Evolutionary conservation across 2,329 filamentous ascomycete genomes (phyloP), one percentile per base, ranked within the genome.

Genomic region (Peltaster fructicola): DNA sequence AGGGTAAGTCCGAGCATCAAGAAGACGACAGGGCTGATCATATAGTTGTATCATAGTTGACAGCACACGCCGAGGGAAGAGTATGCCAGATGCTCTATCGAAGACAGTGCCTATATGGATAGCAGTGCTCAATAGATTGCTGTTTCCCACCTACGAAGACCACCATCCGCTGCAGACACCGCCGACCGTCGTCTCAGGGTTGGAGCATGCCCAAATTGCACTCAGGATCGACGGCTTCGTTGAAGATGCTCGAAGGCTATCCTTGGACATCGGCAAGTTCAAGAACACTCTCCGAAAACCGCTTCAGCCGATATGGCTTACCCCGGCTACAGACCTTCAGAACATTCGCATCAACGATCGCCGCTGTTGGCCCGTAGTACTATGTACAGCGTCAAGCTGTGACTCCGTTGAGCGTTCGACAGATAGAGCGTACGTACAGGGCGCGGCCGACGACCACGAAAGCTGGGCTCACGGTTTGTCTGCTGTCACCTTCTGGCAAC

Each of bases 31-130:
- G n/a, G n/a, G n/a, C n/a, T n/a, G 14, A 24, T 10, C 8, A 22
- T 26, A 14, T 34, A 72, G 70, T 17, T 71, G 73, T 48, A 73
- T 95, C 30, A 71, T 98, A 29, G 77, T 95, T 20, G 88, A 98
- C 52, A 93, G 82, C 14, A 98, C 88, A 1, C 63, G 88, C 28
- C 65, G 85, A 25, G 88, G 88, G 7, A 95, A 95, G 56, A 67
- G 76, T 68, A 91, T 95, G 72, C 85, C 88, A 1, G 88, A 98
- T 53, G 84, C 88, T 9, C 63, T 98, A 10, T 81, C 77, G 40
- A 93, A 92, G 51, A 95, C 88, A 0, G 62, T 95, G 14, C 85
- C 88, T 2, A 78, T 92, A 33, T 98, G 88, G 88, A 84, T 78
- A 50, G 69, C 74, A 33, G 79, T 93, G 10, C 53, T 93, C 40